Percentiles rank a stretch among this genome's conserved stretches.
Evolutionary conservation across 352 stramenopile species (phyloP).

Genomic region (Pythium coloratum): DNA sequence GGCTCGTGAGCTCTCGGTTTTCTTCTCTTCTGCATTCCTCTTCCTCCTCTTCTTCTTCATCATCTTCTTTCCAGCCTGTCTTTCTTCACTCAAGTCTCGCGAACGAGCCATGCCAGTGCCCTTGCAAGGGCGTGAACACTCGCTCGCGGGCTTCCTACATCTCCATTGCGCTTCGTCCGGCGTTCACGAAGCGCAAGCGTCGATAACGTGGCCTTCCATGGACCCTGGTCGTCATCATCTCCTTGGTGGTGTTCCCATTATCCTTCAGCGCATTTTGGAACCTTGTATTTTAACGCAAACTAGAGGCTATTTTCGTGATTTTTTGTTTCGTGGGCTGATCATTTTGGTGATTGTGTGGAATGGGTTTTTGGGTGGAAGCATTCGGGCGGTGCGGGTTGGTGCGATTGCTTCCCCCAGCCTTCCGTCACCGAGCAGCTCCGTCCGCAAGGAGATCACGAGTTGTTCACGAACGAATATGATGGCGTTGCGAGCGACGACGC

Average conservation of each 20-base stretch:
- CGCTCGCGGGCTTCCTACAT: slow-evolving; percentile 9
- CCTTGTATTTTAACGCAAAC: slow-evolving; percentile 13
- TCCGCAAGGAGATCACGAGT: slow-evolving; percentile 5
- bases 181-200: slow-evolving; percentile 32
- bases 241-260: not conserved
- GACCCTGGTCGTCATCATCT: not conserved
- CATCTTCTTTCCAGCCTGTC: not conserved
- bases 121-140: not conserved
- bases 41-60: not conserved
- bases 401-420: slow-evolving; percentile 3
- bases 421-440: slow-evolving; percentile 12
- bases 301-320: slow-evolving; percentile 16
- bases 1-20: slow-evolving; percentile 15
- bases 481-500: slow-evolving; percentile 29
- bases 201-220: slow-evolving; percentile 21
- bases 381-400: slow-evolving; percentile 22
- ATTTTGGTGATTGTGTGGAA: not conserved
- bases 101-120: slow-evolving; percentile 1
- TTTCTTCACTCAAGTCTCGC: not conserved
- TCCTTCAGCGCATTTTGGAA: not conserved
- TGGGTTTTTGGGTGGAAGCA: slow-evolving; percentile 27
- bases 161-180: slow-evolving; percentile 18
- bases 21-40: slow-evolving; percentile 6
- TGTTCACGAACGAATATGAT: slow-evolving; percentile 18
- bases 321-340: not conserved